Evolutionary conservation across 2,329 filamentous ascomycete species (phyloP).

Genomic region (Colletotrichum karsti): DNA sequence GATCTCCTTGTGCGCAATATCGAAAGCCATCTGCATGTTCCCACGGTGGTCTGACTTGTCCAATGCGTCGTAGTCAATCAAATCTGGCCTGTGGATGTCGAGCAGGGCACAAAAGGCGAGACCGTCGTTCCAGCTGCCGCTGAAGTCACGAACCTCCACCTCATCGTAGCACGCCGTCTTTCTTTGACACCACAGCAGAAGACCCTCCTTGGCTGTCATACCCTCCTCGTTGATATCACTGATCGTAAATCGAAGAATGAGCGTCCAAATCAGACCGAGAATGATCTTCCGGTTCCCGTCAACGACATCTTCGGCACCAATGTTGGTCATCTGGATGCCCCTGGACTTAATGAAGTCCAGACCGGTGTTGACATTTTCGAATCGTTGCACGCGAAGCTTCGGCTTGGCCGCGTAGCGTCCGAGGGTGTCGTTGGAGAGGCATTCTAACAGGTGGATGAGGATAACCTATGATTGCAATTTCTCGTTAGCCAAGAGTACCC

Average conservation of each 20-base stretch:
- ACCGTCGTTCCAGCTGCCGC: conserved; percentile 95
- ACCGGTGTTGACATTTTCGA: conserved; percentile 97
- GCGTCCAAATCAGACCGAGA: conserved; percentile 94
- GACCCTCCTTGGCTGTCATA: conserved; percentile 94
- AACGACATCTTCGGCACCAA: conserved; percentile 97
- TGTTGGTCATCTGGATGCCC: conserved; percentile 97
- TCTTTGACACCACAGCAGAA: conserved; percentile 95
- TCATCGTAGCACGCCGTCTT: conserved; percentile 99
- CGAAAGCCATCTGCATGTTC: conserved; percentile 98
- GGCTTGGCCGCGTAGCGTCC: conserved; percentile 97
- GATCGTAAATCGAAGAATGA: conserved; percentile 98
- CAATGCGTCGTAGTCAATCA: conserved; percentile 95
- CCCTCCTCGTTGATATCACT: conserved; percentile 98
- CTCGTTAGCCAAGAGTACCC: conserved; percentile 30
- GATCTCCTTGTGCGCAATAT: conserved; percentile 95
- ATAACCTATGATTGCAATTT: conserved; percentile 69
- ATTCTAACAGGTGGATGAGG: conserved; percentile 96
- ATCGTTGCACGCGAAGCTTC: conserved; percentile 94
- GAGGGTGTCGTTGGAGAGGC: conserved; percentile 91
- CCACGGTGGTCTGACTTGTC: conserved; percentile 94
- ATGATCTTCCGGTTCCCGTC: conserved; percentile 99
- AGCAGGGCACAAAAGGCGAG: conserved; percentile 95
- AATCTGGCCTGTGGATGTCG: conserved; percentile 95
- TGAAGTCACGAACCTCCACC: conserved; percentile 95
- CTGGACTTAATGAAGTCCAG: conserved; percentile 92